A percentile compares a stretch with the other conserved stretches of the same genome.
These are phyloP conservation scores for Moniliophthora roreri DNA, from an alignment of 1,284 basidiomycete species.

Conservation along the genomic window DNA sequence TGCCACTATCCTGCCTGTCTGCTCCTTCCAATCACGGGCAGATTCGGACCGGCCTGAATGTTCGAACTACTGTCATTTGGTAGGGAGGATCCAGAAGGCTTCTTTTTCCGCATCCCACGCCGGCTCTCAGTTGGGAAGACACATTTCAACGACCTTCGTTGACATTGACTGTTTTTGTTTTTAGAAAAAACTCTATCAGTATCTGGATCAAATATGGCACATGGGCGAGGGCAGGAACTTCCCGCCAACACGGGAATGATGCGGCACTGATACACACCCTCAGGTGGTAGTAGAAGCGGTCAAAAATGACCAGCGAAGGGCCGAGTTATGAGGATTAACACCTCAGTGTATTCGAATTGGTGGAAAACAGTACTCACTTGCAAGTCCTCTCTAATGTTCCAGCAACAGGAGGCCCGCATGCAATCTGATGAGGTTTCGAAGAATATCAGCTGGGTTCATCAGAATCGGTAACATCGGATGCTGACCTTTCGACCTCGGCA, in stretches of 20 bases:
- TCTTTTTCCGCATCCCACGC: slow-evolving; percentile 59
- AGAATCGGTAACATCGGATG: neutral
- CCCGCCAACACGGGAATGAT: slow-evolving; percentile 5
- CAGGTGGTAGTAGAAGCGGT: neutral
- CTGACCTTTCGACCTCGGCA: slow-evolving; percentile 14
- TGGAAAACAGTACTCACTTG: slow-evolving; percentile 47
- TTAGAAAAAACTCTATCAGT: slow-evolving; percentile 18
- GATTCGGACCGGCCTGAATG: neutral
- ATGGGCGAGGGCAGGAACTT: slow-evolving; percentile 17
- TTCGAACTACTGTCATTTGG: neutral
- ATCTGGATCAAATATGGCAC: slow-evolving; percentile 15
- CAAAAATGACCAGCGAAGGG: no score
- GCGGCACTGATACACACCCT: neutral
- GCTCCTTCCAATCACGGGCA: neutral
- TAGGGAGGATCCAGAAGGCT: slow-evolving; percentile 14
- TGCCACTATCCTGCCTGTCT: neutral
- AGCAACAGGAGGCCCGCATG: slow-evolving; percentile 53
- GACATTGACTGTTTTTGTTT: slow-evolving; percentile 67
- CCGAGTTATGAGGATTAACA: slow-evolving; percentile 1
- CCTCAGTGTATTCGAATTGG: slow-evolving; percentile 10
- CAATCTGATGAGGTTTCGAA: slow-evolving; percentile 59
- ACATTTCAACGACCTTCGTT: slow-evolving; percentile 54
- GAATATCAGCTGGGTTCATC: neutral
- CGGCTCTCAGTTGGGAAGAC: slow-evolving; percentile 60
- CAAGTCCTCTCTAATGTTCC: slow-evolving; percentile 54